Base-by-base conservation (phyloP, 2,329 filamentous ascomycete genomes). In the Talaromyces sp. region DNA sequence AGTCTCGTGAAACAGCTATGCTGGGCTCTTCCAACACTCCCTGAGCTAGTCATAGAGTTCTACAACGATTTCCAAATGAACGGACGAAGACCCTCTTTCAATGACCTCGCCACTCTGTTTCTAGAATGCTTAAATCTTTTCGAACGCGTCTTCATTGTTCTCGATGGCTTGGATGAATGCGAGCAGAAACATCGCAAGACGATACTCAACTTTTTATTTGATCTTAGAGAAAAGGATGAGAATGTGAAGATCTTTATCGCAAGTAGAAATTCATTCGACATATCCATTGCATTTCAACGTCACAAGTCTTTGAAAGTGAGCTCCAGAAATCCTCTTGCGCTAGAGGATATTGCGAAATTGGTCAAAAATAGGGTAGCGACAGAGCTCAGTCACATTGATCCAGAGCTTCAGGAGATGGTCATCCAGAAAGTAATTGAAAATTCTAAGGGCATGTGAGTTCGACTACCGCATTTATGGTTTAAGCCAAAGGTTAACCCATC, bases 81-180 rank as follows among this genome's bases (percentile, higher is more conserved):
- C 7, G 63, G 52, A 14, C 59, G 66, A 37, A 56, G 19, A 2
- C 63, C 52, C 3, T 35, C 56, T 11, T 67, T 58, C 13, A 37
- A 61, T 10, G 60, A 66, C 35, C 31, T 63, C 8, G 9, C 19
- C n/a, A n/a, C 33, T n/a, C 13, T 67, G 7, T 66, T 67, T 16
- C 16, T 57, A 6, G 24, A 63, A 24, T 67, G 60, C 50, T 49
- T 14, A 27, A n/a, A 22, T 10, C 19, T 31, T 57, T 59, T 67
- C 9, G 54, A 33, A 27, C 54, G 37, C 14, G 47, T 66, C 3
- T 60, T 67, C 3, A 22, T 67, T 5, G 54, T 66, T 6, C 33
- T 67, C 35, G 66, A 67, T 39, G 66, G 50, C 41, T 47, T 67
- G 3, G 66, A 67, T 14, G 66, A 66, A 57, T 67, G 54, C n/a